Evolutionary conservation across 495 filamentous ascomycete species (phyloP), one percentile per base, ranked within the genome.

Genomic region (Glonium stellatum): DNA sequence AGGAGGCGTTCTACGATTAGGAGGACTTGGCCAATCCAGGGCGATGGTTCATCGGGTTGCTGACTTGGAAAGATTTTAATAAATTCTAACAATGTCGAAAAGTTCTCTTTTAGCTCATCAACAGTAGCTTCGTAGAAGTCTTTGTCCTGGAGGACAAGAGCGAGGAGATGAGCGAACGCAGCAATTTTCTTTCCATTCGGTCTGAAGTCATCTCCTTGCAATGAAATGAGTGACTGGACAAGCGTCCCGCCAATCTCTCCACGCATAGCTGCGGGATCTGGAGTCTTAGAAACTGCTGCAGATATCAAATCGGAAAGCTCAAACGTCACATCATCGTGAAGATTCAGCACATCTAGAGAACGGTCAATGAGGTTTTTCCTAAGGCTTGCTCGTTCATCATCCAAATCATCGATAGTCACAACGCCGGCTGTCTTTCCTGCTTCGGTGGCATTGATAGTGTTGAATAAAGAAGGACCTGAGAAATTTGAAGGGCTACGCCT

Each of bases 121-220:
- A 91, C 69, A 21, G 88, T 88, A 21, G 87, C 83, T 37, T 80
- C 79, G 70, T 92, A 96, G 75, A 97, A 97, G 0, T 79, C 69
- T 58, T 82, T 83, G 57, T 93, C 83, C 65, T 93, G 89, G 22
- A 97, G 81, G 49, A 96, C 84, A 54, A 98, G 75, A 2, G 89
- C 92, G 11, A 99, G 77, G 39, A 99, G 82, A 72, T 99, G 92
- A 11, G 93, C 91, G 72, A 92, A 96, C 0, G 95, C 88, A 19
- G 92, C 87, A 60, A 97, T 88, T 66, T 92, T 95, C 68, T 92
- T 87, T 12, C 87, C 89, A 27, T 80, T 73, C 31, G 80, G 75
- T 49, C 82, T 77, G 67, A 87, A 77, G 50, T 92, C 86, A 23
- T 88, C 87, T 42, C 92, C 87, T 44, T 82, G 75, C 55, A 97